Evolutionary conservation across 208 protist genomes (phyloP).

Genomic region (Naegleria fowleri): DNA sequence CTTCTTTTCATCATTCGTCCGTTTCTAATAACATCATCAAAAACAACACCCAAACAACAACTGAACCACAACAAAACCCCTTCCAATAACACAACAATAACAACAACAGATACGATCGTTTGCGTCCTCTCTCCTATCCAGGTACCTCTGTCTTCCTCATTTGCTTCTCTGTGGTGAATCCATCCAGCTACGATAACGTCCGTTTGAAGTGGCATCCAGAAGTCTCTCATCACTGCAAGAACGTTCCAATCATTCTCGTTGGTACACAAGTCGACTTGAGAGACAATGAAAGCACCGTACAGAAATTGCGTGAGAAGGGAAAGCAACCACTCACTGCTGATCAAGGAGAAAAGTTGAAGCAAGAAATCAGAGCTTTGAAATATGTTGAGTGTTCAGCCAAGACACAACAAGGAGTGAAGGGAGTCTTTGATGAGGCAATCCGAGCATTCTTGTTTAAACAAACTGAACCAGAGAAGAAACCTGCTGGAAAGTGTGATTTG

Average conservation of each 20-base stretch:
- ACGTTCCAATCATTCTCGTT: slow-evolving; percentile 50
- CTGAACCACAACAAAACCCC: too few species aligned
- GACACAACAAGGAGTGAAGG: slow-evolving; percentile 68
- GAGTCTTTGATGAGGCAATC: slow-evolving; percentile 70
- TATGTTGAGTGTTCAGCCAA: slow-evolving; percentile 69
- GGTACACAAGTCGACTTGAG: slow-evolving; percentile 53
- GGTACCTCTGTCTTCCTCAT: slow-evolving; percentile 68
- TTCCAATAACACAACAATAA: background rate
- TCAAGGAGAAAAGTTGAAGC: slow-evolving; percentile 38
- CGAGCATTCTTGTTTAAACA: slow-evolving; percentile 36
- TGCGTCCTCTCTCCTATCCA: slow-evolving; percentile 78
- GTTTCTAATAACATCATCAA: too few species aligned
- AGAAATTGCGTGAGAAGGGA: slow-evolving; percentile 42
- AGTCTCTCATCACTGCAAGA: slow-evolving; percentile 40
- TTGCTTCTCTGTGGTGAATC: slow-evolving; percentile 67
- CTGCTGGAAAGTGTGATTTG: too few species aligned
- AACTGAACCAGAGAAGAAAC: slow-evolving; percentile 33
- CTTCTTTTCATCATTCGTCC: too few species aligned
- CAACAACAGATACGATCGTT: slow-evolving; percentile 82
- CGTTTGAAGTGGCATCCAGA: slow-evolving; percentile 30
- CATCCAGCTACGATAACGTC: slow-evolving; percentile 60
- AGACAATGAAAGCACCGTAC: slow-evolving; percentile 44
- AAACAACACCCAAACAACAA: too few species aligned
- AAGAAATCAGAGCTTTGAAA: slow-evolving; percentile 39
- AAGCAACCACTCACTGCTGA: slow-evolving; percentile 43